These are phyloP conservation scores for Ophiostoma novo-ulmi DNA, from an alignment of 2,329 filamentous ascomycete genomes.

Conservation along the genomic window DNA sequence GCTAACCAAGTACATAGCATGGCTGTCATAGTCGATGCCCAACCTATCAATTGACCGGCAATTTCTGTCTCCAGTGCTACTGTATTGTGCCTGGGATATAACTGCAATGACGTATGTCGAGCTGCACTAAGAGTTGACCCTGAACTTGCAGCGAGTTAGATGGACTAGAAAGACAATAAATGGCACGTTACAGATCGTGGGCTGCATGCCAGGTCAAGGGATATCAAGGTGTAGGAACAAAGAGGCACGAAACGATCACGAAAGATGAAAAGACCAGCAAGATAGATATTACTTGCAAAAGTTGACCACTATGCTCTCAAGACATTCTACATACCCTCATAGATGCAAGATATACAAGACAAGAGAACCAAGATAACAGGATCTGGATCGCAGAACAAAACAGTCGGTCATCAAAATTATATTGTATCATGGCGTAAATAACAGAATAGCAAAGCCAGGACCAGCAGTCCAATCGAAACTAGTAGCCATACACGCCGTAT, in stretches of 20 bases:
- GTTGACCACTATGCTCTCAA: too few relatives aligned
- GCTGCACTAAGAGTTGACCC: background rate
- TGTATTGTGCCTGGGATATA: background rate
- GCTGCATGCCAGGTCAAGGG: background rate
- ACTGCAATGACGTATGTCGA: constrained; percentile 1
- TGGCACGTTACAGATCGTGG: background rate
- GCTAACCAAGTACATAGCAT: background rate
- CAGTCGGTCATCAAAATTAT: background rate
- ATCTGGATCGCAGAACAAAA: background rate
- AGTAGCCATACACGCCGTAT: background rate
- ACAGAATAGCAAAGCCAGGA: background rate
- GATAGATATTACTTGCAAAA: too few relatives aligned
- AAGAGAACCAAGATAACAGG: too few relatives aligned
- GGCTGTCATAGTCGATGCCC: background rate
- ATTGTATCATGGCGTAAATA: background rate
- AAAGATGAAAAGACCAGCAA: too few relatives aligned
- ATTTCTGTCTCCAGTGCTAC: background rate
- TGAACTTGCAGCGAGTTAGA: background rate
- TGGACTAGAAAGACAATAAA: background rate
- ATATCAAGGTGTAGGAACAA: background rate
- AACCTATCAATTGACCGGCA: background rate
- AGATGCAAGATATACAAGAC: too few relatives aligned
- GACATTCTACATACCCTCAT: too few relatives aligned
- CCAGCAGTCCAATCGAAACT: background rate
- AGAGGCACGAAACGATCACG: background rate